These are phyloP conservation scores for Elymus sibiricus DNA, from an alignment of 176 grass and related monocot genomes.

Conservation along the genomic window DNA sequence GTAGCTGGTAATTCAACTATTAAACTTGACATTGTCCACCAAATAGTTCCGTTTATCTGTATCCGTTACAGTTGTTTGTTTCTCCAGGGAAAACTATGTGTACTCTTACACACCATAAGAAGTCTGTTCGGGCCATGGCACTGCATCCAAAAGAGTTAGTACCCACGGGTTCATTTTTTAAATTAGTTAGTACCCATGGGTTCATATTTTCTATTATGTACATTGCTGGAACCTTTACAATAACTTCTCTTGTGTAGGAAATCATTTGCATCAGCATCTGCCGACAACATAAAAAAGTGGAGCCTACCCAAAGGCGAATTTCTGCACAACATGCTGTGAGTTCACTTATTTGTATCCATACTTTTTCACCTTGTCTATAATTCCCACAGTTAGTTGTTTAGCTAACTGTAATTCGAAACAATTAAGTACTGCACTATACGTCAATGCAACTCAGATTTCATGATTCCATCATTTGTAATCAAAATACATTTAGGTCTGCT, in stretches of 20 bases:
- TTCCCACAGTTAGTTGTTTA: background rate
- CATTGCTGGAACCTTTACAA: background rate
- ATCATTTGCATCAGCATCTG: constrained; percentile 91
- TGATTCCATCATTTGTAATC: background rate
- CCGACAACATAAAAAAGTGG: constrained; percentile 98
- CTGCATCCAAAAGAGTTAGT: constrained; percentile 91
- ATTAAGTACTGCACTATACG: background rate
- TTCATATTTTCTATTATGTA: constrained; percentile 15
- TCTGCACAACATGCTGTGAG: constrained; percentile 97
- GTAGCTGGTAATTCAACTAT: constrained; percentile 69
- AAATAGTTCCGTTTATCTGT: background rate
- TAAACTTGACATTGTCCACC: background rate
- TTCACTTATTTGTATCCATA: constrained; percentile 5
- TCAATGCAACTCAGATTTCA: background rate
- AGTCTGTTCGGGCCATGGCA: constrained; percentile 91
- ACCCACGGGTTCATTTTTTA: background rate
- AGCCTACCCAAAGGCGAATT: constrained; percentile 93
- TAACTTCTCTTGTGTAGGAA: constrained; percentile 48
- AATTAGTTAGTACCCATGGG: constrained; percentile 20
- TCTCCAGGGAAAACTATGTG: constrained; percentile 85
- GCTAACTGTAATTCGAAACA: background rate
- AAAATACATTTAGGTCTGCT: background rate
- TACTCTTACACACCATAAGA: constrained; percentile 97
- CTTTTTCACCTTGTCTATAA: background rate
- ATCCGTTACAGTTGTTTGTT: constrained; percentile 28